phyloP scores from a whole-genome alignment of 352 stramenopile species.

The Globisporangium orthogonon region DNA sequence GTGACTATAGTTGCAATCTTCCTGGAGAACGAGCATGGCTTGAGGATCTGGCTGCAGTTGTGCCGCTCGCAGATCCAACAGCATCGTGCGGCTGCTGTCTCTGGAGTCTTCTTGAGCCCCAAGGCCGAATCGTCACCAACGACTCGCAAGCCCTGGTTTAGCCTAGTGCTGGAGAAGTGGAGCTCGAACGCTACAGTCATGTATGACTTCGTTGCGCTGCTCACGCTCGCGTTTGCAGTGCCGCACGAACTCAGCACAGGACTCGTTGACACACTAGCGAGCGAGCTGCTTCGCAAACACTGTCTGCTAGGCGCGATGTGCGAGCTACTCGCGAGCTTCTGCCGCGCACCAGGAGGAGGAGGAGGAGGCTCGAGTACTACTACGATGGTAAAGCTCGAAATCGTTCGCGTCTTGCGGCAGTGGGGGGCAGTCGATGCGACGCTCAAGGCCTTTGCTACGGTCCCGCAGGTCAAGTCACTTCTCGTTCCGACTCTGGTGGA shows the following conservation, averaged over 20 bases:
- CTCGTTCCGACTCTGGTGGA: slow-evolving; percentile 1
- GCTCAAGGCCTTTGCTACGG: background rate
- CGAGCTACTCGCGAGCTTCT: background rate
- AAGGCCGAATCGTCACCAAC: background rate
- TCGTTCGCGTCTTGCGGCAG: slow-evolving; percentile 4
- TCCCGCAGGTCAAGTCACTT: background rate
- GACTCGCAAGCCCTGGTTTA: slow-evolving; percentile 10
- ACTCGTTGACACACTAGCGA: slow-evolving; percentile 1
- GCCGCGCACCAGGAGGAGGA: background rate
- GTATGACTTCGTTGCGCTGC: slow-evolving; percentile 13
- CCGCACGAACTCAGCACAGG: slow-evolving; percentile 4
- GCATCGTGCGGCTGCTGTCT: background rate
- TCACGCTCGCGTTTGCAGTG: slow-evolving; percentile 16
- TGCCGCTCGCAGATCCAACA: slow-evolving; percentile 12
- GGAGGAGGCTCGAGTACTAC: background rate
- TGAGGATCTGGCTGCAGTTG: slow-evolving; percentile 11
- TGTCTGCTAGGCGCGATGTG: background rate
- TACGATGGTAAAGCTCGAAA: slow-evolving; percentile 1
- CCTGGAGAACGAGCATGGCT: background rate
- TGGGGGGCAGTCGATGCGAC: slow-evolving; percentile 6
- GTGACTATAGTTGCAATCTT: slow-evolving; percentile 2
- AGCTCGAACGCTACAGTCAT: slow-evolving; percentile 6
- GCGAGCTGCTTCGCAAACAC: slow-evolving; percentile 1
- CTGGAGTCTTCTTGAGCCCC: slow-evolving; percentile 8
- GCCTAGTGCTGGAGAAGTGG: slow-evolving; percentile 8